Percentiles rank a stretch among this genome's conserved stretches.
Evolutionary conservation across 2,329 filamentous ascomycete genomes (phyloP).

Genomic region (Epichloe sylvatica): DNA sequence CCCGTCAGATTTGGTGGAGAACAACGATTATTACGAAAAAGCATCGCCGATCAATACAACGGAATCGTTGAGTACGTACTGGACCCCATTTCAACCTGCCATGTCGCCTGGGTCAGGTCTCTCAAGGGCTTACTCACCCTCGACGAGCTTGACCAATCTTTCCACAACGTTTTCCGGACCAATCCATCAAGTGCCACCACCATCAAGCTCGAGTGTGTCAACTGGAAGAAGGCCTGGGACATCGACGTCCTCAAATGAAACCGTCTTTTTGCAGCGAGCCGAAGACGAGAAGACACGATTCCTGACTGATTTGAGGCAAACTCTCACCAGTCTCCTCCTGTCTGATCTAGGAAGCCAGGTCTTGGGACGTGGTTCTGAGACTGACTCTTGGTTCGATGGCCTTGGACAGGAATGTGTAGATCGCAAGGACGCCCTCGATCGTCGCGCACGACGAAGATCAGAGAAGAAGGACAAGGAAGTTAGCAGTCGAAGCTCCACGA

Average conservation of each 20-base stretch:
- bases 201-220: conserved; percentile 33
- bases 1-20: conserved; percentile 54
- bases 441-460: conserved; percentile 26
- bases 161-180: conserved; percentile 34
- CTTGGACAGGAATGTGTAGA: conserved; percentile 53
- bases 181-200: conserved; percentile 26
- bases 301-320: conserved; percentile 61
- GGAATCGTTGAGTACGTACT: conserved; percentile 69
- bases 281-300: conserved; percentile 65
- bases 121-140: conserved; percentile 46
- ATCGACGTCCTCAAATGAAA: conserved; percentile 53
- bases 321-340: conserved; percentile 67
- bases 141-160: conserved; percentile 45
- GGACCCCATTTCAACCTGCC: conserved; percentile 69
- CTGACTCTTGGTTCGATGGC: conserved; percentile 71
- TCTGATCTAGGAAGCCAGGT: conserved; percentile 82
- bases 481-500: conserved; percentile 27
- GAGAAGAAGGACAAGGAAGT: conserved; percentile 30
- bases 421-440: conserved; percentile 41
- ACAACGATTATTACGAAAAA: conserved; percentile 55
- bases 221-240: conserved; percentile 49
- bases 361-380: conserved; percentile 82
- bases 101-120: conserved; percentile 48
- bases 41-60: conserved; percentile 56
- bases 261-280: conserved; percentile 46